Conservation (phyloP, 2,329 filamentous ascomycete genomes). For the Cladobotryum mycophilum region DNA sequence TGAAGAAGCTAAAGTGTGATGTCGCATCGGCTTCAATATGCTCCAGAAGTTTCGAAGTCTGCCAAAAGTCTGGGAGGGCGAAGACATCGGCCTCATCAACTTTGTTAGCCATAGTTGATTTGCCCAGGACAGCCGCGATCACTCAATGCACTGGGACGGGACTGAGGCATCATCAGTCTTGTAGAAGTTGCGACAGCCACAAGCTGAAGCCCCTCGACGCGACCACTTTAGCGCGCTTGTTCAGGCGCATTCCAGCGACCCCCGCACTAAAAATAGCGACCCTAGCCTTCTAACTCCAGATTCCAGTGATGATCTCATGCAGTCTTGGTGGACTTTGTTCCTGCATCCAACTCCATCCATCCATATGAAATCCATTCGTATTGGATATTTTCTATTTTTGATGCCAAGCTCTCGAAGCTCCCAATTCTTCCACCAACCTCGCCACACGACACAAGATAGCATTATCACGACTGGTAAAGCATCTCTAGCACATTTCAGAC, state of each 20-base stretch:
- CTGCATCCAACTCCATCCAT: neutral
- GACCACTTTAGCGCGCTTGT: neutral
- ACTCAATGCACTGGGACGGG: neutral
- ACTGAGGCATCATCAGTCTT: neutral
- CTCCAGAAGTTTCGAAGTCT: conserved; percentile 45
- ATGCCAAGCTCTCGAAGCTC: neutral
- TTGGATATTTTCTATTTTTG: neutral
- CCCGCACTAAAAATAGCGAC: conserved; percentile 7
- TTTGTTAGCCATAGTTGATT: conserved; percentile 27
- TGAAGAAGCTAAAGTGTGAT: conserved; percentile 36
- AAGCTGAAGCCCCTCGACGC: conserved; percentile 14
- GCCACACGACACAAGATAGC: neutral
- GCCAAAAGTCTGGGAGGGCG: conserved; percentile 56
- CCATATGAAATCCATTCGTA: too few species aligned
- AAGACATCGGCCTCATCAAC: conserved; percentile 51
- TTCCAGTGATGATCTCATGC: conserved; percentile 12
- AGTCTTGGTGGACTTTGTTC: neutral
- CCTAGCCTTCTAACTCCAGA: neutral
- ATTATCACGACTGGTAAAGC: too few species aligned
- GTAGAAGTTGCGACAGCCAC: neutral
- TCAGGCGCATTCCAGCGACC: neutral
- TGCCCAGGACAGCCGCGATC: neutral
- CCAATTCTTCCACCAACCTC: neutral
- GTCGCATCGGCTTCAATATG: conserved; percentile 16
- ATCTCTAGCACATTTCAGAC: too few species aligned